phyloP scores from a whole-genome alignment of 768 basidiomycete genomes.

The Leccinum variicolor region DNA sequence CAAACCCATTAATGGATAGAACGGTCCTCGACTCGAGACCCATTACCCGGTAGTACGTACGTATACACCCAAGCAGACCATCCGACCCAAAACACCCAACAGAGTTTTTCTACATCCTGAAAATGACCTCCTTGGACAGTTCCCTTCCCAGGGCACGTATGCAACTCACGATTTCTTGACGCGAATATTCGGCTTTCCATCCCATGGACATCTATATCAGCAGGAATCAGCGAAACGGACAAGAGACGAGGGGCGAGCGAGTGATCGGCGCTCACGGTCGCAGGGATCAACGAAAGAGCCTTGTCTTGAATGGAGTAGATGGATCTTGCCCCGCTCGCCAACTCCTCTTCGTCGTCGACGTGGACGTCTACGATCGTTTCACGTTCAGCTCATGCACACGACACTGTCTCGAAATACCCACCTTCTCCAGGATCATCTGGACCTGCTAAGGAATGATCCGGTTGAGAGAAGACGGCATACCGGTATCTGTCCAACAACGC shows the following conservation, averaged over 20 bases:
- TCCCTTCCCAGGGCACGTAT: conserved; percentile 43
- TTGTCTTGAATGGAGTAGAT: conserved; percentile 23
- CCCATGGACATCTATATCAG: conserved; percentile 17
- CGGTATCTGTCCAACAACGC: conserved; percentile 61
- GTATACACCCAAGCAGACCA: background rate
- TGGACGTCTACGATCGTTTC: conserved; percentile 12
- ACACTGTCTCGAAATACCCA: conserved; percentile 6
- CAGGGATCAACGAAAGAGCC: conserved; percentile 23
- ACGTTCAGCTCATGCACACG: conserved; percentile 1
- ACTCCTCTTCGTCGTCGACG: conserved; percentile 14
- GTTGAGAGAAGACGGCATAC: conserved; percentile 68
- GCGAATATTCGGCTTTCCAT: conserved; percentile 30
- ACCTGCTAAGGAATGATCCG: conserved; percentile 48
- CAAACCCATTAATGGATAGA: background rate
- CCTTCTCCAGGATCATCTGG: conserved; percentile 29
- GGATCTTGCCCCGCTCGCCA: conserved; percentile 20
- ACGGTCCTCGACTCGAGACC: background rate
- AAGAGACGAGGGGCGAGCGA: background rate
- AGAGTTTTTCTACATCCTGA: conserved; percentile 22
- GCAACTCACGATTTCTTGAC: conserved; percentile 39
- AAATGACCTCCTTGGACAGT: conserved; percentile 39
- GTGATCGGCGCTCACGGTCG: conserved; percentile 18
- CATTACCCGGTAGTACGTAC: background rate
- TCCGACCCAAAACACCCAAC: background rate
- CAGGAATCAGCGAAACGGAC: conserved; percentile 4